phyloP scores from a whole-genome alignment of 2,329 filamentous ascomycete species.

The Endocalyx cinctus region DNA sequence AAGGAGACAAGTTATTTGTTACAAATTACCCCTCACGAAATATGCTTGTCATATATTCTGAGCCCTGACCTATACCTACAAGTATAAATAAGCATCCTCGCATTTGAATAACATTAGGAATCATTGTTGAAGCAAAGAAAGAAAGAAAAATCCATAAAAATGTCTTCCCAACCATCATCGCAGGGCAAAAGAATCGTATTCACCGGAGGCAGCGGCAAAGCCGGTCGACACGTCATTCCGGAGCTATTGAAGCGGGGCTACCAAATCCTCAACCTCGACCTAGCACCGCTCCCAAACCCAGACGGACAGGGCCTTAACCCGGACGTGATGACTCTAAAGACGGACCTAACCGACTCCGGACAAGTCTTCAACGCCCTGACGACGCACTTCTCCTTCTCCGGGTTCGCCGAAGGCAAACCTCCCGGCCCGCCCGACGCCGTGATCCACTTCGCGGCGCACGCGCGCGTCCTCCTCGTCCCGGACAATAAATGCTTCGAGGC shows the following conservation, averaged over 20 bases:
- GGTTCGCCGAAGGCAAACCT: slow-evolving; percentile 20
- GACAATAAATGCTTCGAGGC: slow-evolving; percentile 55
- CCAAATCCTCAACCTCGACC: slow-evolving; percentile 31
- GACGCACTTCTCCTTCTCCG: slow-evolving; percentile 43
- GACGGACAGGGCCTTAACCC: slow-evolving; percentile 10
- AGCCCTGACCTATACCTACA: too few relatives aligned
- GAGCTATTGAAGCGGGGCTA: slow-evolving; percentile 28
- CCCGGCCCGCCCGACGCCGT: slow-evolving; percentile 52
- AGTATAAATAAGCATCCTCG: too few relatives aligned
- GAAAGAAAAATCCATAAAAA: not conserved
- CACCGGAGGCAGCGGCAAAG: slow-evolving; percentile 31
- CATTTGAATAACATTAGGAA: not conserved
- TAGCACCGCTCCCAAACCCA: slow-evolving; percentile 22
- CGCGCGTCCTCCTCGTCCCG: slow-evolving; percentile 56
- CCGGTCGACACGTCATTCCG: slow-evolving; percentile 29
- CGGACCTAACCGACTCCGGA: slow-evolving; percentile 30
- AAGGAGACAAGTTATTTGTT: too few relatives aligned
- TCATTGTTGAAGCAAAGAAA: not conserved
- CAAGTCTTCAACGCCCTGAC: slow-evolving; percentile 34
- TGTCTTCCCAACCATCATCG: not conserved
- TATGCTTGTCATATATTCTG: too few relatives aligned
- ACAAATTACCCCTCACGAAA: too few relatives aligned
- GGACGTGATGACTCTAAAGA: slow-evolving; percentile 29
- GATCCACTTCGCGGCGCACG: slow-evolving; percentile 57
- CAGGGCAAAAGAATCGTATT: slow-evolving; percentile 25